A percentile compares a stretch with the other conserved stretches of the same genome.
Conservation (phyloP, 106 monocot species). For the Cymbidium sinense region DNA sequence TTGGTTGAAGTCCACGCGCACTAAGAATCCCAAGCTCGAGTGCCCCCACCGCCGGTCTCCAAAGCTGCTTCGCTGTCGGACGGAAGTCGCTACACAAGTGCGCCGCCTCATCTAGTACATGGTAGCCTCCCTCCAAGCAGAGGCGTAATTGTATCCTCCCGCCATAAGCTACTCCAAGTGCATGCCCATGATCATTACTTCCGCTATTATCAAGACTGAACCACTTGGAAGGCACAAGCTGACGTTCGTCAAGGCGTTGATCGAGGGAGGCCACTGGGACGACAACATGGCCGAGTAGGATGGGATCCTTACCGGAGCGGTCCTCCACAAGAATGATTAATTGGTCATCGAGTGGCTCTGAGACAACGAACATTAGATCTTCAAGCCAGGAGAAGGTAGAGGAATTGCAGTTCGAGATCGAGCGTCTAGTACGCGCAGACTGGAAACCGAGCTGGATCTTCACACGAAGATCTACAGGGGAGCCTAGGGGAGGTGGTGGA, state of each 20-base stretch:
- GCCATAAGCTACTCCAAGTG: slow-evolving; percentile 19
- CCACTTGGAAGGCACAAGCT: slow-evolving; percentile 61
- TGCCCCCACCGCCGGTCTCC: slow-evolving; percentile 75
- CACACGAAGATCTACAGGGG: slow-evolving; percentile 51
- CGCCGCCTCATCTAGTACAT: slow-evolving; percentile 94
- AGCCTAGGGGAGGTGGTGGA: slow-evolving; percentile 15
- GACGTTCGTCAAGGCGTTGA: slow-evolving; percentile 79
- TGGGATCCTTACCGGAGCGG: slow-evolving; percentile 65
- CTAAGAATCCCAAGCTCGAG: slow-evolving; percentile 85
- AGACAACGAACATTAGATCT: slow-evolving; percentile 77
- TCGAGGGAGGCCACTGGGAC: slow-evolving; percentile 43
- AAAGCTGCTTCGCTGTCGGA: slow-evolving; percentile 89
- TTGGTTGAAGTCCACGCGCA: slow-evolving; percentile 78
- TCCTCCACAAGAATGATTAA: slow-evolving; percentile 75
- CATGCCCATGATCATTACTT: not conserved
- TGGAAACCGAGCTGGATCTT: slow-evolving; percentile 90
- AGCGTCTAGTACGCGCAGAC: slow-evolving; percentile 60
- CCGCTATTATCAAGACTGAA: slow-evolving; percentile 48
- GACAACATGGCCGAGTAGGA: slow-evolving; percentile 41
- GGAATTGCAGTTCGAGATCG: slow-evolving; percentile 31
- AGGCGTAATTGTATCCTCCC: slow-evolving; percentile 75
- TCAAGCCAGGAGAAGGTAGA: slow-evolving; percentile 72
- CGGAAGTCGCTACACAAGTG: slow-evolving; percentile 91
- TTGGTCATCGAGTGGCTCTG: slow-evolving; percentile 78
- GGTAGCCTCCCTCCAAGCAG: slow-evolving; percentile 89